phyloP scores from a whole-genome alignment of 805 yeast genomes.

The Candida peoriensis region DNA sequence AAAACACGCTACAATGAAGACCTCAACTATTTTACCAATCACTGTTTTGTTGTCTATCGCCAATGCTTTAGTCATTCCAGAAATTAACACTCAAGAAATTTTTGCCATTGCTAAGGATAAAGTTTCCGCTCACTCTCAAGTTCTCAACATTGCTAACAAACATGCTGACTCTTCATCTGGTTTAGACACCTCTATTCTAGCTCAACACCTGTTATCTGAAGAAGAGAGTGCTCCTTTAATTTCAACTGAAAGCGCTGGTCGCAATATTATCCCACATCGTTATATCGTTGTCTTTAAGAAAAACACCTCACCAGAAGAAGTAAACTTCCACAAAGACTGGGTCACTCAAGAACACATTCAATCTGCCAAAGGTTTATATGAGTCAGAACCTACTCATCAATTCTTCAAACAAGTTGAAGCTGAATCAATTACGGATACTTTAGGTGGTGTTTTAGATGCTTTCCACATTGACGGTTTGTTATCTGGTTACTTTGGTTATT shows the following conservation, averaged over 20 bases:
- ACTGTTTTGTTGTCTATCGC: conserved; percentile 36
- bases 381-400: conserved; percentile 28
- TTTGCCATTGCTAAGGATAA: conserved; percentile 22
- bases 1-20: conserved; percentile 13
- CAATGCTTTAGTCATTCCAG: conserved; percentile 60
- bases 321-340: conserved; percentile 64
- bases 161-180: conserved; percentile 15
- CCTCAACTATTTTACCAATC: conserved; percentile 25
- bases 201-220: conserved; percentile 11
- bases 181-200: conserved; percentile 14
- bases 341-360: conserved; percentile 49
- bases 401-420: conserved; percentile 32
- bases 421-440: conserved; percentile 22
- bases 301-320: conserved; percentile 45
- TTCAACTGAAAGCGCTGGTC: conserved; percentile 35
- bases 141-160: conserved; percentile 10
- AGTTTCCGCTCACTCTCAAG: conserved; percentile 8
- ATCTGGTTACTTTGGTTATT: conserved; percentile 82
- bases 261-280: conserved; percentile 58
- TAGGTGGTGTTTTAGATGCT: conserved; percentile 55
- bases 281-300: conserved; percentile 85
- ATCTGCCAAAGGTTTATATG: conserved; percentile 32
- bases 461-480: conserved; percentile 55
- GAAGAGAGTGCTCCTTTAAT: conserved; percentile 41
- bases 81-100: conserved; percentile 36